Evolutionary conservation across 2,329 filamentous ascomycete genomes (phyloP), one percentile per base, ranked within the genome.

Genomic region (Dactylellina haptotyla): DNA sequence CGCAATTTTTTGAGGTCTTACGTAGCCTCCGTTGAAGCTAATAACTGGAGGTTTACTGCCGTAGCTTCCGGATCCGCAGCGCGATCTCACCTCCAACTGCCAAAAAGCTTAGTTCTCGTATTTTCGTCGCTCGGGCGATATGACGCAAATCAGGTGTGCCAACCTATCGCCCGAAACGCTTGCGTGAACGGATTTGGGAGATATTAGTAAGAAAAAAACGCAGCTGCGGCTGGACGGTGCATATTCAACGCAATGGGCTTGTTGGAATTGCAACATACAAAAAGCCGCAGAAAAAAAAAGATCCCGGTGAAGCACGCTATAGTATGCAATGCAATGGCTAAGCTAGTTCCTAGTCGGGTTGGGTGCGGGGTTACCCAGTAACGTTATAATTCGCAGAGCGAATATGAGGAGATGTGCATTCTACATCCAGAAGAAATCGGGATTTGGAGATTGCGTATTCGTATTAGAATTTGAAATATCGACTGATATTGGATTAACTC

Each of bases 211-310:
- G n/a, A n/a, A 16, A 4, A 43, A 43, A 43, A 43, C 16, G 39
- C 6, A 43, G 8, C 6, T 43, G 39, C 39, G 39, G 39, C 39
- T 43, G 39, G 16, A 9, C 39, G 4, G 20, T 25, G 20, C 16
- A 20, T 8, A 4, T 48, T 23, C 61, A 56, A 54, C 48, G 61
- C 61, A 58, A 48, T 65, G 23, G 12, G 28, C 16, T 16, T 65
- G 61, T 65, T 65, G 48, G 61, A 57, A 65, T 57, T 65, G 61
- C 48, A 39, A 39, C 23, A n/a, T 3, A 12, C n/a, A n/a, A n/a
- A n/a, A n/a, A n/a, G n/a, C n/a, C n/a, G n/a, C n/a, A n/a, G n/a
- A n/a, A n/a, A n/a, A n/a, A n/a, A n/a, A n/a, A n/a, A n/a, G n/a
- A n/a, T n/a, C n/a, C n/a, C n/a, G n/a, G n/a, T n/a, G n/a, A n/a